Percentiles rank a stretch among this genome's conserved stretches.
Evolutionary conservation across 179 eudicot genomes (phyloP).

Genomic region (Spinacia oleracea): DNA sequence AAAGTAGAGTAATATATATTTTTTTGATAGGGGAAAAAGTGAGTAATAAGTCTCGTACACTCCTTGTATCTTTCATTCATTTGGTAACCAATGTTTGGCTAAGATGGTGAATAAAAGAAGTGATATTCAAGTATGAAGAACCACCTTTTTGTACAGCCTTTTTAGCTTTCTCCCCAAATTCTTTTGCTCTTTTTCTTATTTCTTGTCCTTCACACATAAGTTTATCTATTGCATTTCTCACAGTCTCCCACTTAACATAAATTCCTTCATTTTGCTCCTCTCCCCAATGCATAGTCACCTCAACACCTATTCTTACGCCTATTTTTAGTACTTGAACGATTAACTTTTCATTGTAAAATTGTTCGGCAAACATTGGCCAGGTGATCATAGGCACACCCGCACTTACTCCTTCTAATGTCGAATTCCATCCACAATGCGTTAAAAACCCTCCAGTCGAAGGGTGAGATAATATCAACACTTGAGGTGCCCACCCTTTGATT

Average conservation of each 20-base stretch:
- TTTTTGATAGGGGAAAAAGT: too few relatives aligned
- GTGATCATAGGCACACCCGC: constrained; percentile 42
- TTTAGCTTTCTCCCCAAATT: constrained; percentile 35
- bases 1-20: too few relatives aligned
- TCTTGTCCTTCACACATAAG: constrained; percentile 37
- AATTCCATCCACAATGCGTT: constrained; percentile 52
- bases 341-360: constrained; percentile 45
- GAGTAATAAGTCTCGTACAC: too few relatives aligned
- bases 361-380: constrained; percentile 53
- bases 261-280: constrained; percentile 34
- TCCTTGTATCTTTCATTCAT: too few relatives aligned
- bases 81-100: too few relatives aligned
- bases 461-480: constrained; percentile 38
- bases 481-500: constrained; percentile 47
- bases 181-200: constrained; percentile 40
- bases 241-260: constrained; percentile 30
- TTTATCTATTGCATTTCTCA: constrained; percentile 30
- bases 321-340: constrained; percentile 39
- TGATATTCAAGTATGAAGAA: constrained; percentile 39
- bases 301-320: constrained; percentile 41
- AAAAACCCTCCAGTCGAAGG: constrained; percentile 39
- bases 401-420: constrained; percentile 37
- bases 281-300: constrained; percentile 29
- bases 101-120: constrained; percentile 15
- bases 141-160: constrained; percentile 41